Conservation (phyloP, 352 stramenopile genomes). For the Aphanomyces astaci region DNA sequence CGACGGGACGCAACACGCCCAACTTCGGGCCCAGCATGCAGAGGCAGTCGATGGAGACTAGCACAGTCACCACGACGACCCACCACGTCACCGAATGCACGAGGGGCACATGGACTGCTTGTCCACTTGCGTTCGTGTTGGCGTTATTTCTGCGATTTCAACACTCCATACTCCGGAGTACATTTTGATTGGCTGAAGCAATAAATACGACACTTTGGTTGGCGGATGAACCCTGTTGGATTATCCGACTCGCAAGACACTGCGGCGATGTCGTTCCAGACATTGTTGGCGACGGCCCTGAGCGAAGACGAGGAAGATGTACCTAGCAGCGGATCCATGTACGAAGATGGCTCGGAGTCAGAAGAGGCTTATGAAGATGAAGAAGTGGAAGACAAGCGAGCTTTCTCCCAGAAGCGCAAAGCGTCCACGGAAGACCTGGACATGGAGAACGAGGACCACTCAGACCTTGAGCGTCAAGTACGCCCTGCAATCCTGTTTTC, state of each 20-base stretch:
- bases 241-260: neutral
- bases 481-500: neutral
- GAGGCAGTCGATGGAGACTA: neutral
- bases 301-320: slow-evolving; percentile 9
- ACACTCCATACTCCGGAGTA: too few species aligned
- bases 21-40: neutral
- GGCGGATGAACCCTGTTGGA: neutral
- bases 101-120: too few species aligned
- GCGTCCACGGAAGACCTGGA: neutral
- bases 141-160: too few species aligned
- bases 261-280: neutral
- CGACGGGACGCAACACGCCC: neutral
- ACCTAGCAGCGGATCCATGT: slow-evolving; percentile 11
- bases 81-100: neutral
- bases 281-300: slow-evolving; percentile 1
- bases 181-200: neutral
- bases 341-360: neutral
- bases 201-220: neutral
- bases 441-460: slow-evolving; percentile 63
- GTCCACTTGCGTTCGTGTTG: too few species aligned
- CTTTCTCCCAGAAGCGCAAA: slow-evolving; percentile 55
- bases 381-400: slow-evolving; percentile 38
- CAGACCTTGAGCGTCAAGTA: slow-evolving; percentile 69
- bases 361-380: slow-evolving; percentile 22
- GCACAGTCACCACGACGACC: neutral